Evolutionary conservation across 352 stramenopile genomes (phyloP).

Genomic region (Pythium guiyangense): DNA sequence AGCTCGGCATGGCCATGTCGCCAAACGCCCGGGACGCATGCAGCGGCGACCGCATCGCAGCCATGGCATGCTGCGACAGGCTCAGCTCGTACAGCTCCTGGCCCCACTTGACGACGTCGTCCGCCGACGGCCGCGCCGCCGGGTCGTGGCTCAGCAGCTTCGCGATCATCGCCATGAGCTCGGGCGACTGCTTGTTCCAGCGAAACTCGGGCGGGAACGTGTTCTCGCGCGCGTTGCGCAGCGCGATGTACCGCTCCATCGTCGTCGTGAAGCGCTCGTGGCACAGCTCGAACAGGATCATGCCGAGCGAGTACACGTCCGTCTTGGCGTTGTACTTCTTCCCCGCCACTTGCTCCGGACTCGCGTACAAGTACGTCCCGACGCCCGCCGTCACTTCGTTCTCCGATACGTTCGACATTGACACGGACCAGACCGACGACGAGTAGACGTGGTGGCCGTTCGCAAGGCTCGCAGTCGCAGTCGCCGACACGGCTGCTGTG

Average conservation of each 20-base stretch:
- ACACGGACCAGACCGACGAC: conserved; percentile 52
- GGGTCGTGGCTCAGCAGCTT: conserved; percentile 56
- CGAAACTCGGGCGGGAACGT: conserved; percentile 51
- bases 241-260: conserved; percentile 86
- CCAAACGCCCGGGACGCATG: conserved; percentile 15
- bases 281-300: conserved; percentile 91
- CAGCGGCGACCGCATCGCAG: conserved; percentile 45
- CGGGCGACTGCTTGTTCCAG: conserved; percentile 47
- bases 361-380: conserved; percentile 90
- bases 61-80: conserved; percentile 49
- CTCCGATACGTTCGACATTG: conserved; percentile 62
- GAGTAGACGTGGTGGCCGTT: conserved; percentile 27
- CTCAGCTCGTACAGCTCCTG: conserved; percentile 70
- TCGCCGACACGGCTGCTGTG: conserved; percentile 6
- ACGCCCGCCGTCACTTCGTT: conserved; percentile 84
- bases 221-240: conserved; percentile 70
- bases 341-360: conserved; percentile 85
- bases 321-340: conserved; percentile 92
- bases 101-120: conserved; percentile 76
- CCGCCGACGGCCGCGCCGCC: conserved; percentile 39
- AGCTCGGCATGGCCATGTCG: conserved; percentile 15
- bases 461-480: conserved; percentile 6
- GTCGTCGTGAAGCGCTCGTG: conserved; percentile 86
- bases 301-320: conserved; percentile 88
- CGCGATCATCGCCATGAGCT: conserved; percentile 67